Evolutionary conservation across 139 green algal genomes (phyloP).

Genomic region (Diplosphaera chodatii): DNA sequence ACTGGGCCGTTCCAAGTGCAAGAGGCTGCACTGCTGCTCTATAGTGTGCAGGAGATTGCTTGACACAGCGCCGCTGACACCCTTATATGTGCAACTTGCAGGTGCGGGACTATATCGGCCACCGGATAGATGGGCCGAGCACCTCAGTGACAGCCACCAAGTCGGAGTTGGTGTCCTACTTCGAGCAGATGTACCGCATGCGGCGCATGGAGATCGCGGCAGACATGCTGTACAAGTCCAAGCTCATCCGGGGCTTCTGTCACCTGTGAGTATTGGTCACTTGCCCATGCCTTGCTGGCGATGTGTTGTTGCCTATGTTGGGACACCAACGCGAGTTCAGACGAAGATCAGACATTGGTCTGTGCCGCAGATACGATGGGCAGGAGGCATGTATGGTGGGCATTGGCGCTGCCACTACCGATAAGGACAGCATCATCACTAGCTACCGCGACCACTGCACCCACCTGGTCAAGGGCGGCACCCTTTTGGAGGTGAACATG

Average conservation of each 20-base stretch:
- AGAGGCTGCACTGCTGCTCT: background rate
- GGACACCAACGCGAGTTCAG: too few relatives aligned
- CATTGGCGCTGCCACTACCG: conserved; percentile 81
- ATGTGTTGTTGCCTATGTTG: too few relatives aligned
- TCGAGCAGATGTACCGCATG: conserved; percentile 79
- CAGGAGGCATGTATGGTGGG: conserved; percentile 94
- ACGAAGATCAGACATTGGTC: too few relatives aligned
- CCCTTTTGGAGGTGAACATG: conserved; percentile 66
- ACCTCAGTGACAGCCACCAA: conserved; percentile 73
- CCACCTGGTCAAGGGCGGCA: conserved; percentile 80
- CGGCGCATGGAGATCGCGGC: conserved; percentile 92
- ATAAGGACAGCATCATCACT: conserved; percentile 93
- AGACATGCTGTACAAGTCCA: conserved; percentile 92
- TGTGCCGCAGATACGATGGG: conserved; percentile 54
- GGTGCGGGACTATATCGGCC: conserved; percentile 64
- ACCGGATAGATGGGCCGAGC: conserved; percentile 74
- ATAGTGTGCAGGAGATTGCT: background rate
- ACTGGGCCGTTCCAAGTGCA: too few relatives aligned
- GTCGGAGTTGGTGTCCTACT: conserved; percentile 71
- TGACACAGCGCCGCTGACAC: background rate
- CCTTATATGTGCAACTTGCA: background rate
- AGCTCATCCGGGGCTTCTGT: conserved; percentile 97
- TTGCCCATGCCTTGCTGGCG: background rate
- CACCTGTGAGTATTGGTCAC: conserved; percentile 68
- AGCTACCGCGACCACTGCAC: conserved; percentile 97